Evolutionary conservation across 352 stramenopile species (phyloP).

Genomic region (Phytopythium oedochilum): DNA sequence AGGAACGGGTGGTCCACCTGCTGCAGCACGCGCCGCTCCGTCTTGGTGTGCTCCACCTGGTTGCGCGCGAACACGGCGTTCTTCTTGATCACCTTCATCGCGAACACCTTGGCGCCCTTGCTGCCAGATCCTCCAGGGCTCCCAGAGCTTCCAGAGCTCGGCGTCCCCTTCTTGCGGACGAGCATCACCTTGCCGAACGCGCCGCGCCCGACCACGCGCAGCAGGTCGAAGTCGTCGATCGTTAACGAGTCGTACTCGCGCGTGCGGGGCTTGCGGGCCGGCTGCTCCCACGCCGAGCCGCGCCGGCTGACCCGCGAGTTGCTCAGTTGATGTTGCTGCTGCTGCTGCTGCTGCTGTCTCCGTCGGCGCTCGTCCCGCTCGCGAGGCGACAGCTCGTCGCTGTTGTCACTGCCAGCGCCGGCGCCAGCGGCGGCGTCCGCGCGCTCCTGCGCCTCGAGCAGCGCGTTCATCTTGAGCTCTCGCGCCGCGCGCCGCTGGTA

Average conservation of each 20-base stretch:
- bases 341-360: too few species aligned
- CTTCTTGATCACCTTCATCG: slow-evolving; percentile 93
- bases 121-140: too few species aligned
- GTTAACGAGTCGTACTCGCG: slow-evolving; percentile 49
- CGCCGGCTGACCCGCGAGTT: background rate
- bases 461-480: slow-evolving; percentile 41
- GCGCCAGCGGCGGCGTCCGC: too few species aligned
- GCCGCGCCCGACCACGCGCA: slow-evolving; percentile 97
- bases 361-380: slow-evolving; percentile 3
- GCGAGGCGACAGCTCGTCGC: slow-evolving; percentile 1
- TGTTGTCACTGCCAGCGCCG: background rate
- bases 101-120: slow-evolving; percentile 84
- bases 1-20: slow-evolving; percentile 84
- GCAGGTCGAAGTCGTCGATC: slow-evolving; percentile 95
- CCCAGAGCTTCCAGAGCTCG: too few species aligned
- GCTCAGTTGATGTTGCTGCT: too few species aligned
- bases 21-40: slow-evolving; percentile 84
- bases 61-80: slow-evolving; percentile 81
- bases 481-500: slow-evolving; percentile 58
- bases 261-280: slow-evolving; percentile 11
- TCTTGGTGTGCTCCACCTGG: slow-evolving; percentile 91
- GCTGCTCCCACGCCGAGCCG: background rate
- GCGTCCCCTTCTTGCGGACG: slow-evolving; percentile 68
- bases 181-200: slow-evolving; percentile 95
- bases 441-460: slow-evolving; percentile 31